phyloP scores from a whole-genome alignment of 2,329 filamentous ascomycete genomes.

The Truncatella angustata region DNA sequence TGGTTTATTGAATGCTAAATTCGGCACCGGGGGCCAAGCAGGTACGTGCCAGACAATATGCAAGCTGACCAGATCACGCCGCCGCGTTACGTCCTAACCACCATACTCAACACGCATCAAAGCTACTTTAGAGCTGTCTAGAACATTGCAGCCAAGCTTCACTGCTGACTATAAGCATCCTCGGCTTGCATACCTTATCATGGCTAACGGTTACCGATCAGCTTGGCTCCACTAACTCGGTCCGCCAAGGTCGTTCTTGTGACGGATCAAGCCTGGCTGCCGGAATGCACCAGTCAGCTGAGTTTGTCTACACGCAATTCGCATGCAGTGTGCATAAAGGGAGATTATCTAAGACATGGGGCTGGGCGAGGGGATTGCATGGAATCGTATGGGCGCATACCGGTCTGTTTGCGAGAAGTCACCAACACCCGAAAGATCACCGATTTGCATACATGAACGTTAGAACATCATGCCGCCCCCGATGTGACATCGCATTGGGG shows the following conservation, averaged over 20 bases:
- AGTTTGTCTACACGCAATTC: no score
- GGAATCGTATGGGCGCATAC: no score
- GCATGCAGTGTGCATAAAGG: no score
- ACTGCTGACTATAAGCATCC: background rate
- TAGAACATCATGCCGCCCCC: no score
- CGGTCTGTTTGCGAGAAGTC: no score
- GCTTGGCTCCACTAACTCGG: constrained; percentile 1
- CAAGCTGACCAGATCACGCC: no score
- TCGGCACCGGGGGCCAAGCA: background rate
- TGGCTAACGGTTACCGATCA: background rate
- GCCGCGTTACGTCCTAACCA: background rate
- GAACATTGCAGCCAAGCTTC: background rate
- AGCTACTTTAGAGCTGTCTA: background rate
- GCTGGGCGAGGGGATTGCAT: no score
- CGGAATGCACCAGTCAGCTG: no score
- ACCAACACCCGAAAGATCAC: no score
- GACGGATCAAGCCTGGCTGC: background rate
- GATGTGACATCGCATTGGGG: no score
- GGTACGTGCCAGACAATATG: background rate
- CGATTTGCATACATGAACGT: no score
- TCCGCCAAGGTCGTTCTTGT: background rate
- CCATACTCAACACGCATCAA: background rate
- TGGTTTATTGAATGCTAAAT: background rate
- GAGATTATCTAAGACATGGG: no score
- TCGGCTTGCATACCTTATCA: background rate